Base-by-base conservation (phyloP, 176 grass and related monocot genomes). In the Alloteropsis semialata region DNA sequence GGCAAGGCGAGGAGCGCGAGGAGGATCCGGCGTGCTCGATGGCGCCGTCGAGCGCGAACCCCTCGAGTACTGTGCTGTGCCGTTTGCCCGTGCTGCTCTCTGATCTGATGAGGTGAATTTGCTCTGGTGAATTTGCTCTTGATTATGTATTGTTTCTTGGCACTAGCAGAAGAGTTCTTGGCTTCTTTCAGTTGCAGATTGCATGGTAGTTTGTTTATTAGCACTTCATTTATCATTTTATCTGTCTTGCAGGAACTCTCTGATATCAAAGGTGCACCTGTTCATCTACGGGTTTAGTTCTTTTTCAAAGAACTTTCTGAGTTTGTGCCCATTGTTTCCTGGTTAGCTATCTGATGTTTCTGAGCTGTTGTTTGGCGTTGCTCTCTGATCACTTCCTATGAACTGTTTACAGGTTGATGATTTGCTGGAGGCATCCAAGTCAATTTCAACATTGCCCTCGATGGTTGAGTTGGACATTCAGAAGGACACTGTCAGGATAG, bases 401-500 rank as follows among this genome's bases (percentile, higher is more conserved):
- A 30, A 17, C 5, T 75, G 16, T 11, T 45, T 82, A 25, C 74
- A 98, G 96, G 96, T 95, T 63, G 45, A 95, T 65, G 89, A 95
- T 88, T 81, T 98, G 69, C 49, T 85, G 44, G 75, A 91, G 79
- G 96, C 96, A 80, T 95, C 96, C 62, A 90, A 85, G 76, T 90
- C 87, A 17, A 93, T 98, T 69, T 85, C 82, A 36, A 95, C 89
- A 64, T 45, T 98, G 65, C 85, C 92, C 37, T 86, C 72, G 14
- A 88, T 98, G 82, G 82, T 98, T 62, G 96, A 98, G 74, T 78
- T 84, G 80, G 92, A 98, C 67, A 82, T 98, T 72, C 84, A 98
- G 39, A 81, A 91, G 10, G 83, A 66, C 43, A 84, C 74, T 16
- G 79, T 91, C 65, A 88, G 76, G 82, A 76, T 85, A 75, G 61